Conservation (phyloP, 73 alveolate genomes). For the Halteria grandinella region DNA sequence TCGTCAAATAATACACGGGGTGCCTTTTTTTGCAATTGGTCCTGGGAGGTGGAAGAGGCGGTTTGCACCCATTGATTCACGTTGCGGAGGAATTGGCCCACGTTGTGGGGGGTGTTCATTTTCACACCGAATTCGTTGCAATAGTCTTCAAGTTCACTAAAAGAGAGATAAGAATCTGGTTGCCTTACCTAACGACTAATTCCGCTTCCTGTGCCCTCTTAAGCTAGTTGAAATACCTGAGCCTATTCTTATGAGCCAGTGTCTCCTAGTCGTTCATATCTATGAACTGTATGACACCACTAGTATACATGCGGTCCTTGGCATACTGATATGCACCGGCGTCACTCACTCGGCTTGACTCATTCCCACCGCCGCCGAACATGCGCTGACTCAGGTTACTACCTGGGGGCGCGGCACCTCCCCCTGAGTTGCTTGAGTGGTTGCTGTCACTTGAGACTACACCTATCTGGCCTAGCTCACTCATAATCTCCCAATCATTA, state of each 20-base stretch:
- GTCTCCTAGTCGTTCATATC: constrained; percentile 86
- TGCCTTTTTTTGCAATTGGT: no score
- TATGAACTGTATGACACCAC: constrained; percentile 80
- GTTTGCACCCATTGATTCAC: background rate
- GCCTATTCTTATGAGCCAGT: constrained; percentile 77
- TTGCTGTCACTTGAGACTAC: background rate
- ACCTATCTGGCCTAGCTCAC: constrained; percentile 95
- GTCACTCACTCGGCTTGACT: no score
- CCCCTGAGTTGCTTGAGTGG: no score
- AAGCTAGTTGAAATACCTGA: constrained; percentile 72
- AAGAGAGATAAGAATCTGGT: background rate
- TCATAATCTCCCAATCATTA: constrained; percentile 92
- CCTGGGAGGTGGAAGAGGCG: no score
- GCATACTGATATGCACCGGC: no score
- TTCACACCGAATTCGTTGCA: constrained; percentile 28
- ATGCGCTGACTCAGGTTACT: no score
- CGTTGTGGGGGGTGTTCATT: constrained; percentile 35
- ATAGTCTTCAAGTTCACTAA: constrained; percentile 36
- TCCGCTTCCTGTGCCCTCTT: constrained; percentile 87
- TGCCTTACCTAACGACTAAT: constrained; percentile 44
- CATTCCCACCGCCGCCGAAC: no score
- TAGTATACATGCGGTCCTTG: no score
- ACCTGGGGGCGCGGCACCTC: no score
- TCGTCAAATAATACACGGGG: constrained; percentile 40
- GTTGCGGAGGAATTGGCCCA: constrained; percentile 17